A percentile compares a stretch with the other conserved stretches of the same genome.
phyloP scores from a whole-genome alignment of 306 rosid genomes.

The Parietaria judaica region DNA sequence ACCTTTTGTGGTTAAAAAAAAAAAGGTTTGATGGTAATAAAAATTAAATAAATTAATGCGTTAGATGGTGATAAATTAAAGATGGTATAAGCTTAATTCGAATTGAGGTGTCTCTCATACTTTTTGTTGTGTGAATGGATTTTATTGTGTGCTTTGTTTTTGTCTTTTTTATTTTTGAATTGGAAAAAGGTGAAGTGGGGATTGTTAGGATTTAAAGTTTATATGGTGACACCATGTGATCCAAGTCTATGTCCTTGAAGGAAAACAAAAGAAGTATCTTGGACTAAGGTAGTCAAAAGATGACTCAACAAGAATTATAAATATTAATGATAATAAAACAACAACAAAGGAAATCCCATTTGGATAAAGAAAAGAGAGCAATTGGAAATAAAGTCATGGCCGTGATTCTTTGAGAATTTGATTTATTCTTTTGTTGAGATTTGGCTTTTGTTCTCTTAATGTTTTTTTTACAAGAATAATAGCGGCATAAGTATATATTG shows the following conservation, averaged over 20 bases:
- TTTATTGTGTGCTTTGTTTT: conserved; percentile 19
- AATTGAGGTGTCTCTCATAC: conserved; percentile 29
- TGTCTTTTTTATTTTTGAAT: conserved; percentile 29
- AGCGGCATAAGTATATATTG: too few relatives aligned
- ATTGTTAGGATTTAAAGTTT: conserved; percentile 29
- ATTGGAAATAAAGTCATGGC: conserved; percentile 26
- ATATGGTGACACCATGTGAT: conserved; percentile 41
- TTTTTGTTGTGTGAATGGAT: conserved; percentile 32
- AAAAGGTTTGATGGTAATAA: too few relatives aligned
- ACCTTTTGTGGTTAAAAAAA: too few relatives aligned
- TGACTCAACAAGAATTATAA: neutral
- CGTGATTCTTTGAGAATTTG: conserved; percentile 21
- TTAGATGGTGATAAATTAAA: conserved; percentile 25
- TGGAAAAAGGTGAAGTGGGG: conserved; percentile 27
- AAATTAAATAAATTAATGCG: too few relatives aligned
- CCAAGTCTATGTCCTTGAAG: conserved; percentile 19
- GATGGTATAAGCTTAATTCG: conserved; percentile 31
- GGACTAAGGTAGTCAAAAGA: conserved; percentile 56
- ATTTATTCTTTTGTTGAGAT: conserved; percentile 29
- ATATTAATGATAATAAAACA: neutral
- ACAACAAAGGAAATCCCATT: conserved; percentile 23
- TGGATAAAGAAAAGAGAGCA: conserved; percentile 19
- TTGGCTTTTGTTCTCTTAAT: conserved; percentile 24
- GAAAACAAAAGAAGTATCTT: conserved; percentile 48
- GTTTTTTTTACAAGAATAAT: neutral